Base-by-base conservation (phyloP, 352 stramenopile species). In the Phytophthora lateralis region DNA sequence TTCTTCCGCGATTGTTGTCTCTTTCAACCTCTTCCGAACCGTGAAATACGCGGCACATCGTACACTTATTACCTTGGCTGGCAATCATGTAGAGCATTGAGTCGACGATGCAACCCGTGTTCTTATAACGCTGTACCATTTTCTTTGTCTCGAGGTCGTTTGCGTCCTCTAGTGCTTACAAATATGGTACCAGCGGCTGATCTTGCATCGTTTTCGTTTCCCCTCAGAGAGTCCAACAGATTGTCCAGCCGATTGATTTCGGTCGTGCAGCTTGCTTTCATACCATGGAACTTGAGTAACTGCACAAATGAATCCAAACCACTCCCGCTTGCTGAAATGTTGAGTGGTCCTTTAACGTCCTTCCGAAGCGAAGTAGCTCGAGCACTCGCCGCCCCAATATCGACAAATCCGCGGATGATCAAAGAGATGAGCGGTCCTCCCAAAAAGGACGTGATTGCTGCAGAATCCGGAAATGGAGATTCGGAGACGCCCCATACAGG, bases 201-300 rank as follows among this genome's bases (percentile, higher is more conserved):
- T 1, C 0, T 29, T 29, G 0, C 26, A 29, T 8, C 6, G 26
- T 29, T 29, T 29, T 29, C 26, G 26, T 29, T 29, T 4, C 26
- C 4, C 26, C 6, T 29, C 26, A 6, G 26, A 29, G 26, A 29
- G 26, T 7, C 26, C 26, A 29, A 6, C 26, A 29, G 26, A 6
- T 29, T 29, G 26, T 24, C 43, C 11, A 61, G 54, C 2, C 32
- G 24, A 24, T 30, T 27, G 8, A 47, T 54, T 24, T 61, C 43
- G 26, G 26, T 29, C 26, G 26, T 29, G 4, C 26, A 29, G 26
- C 26, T 29, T n/a, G 43, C n/a, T 32, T 48, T 61, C 12, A 15
- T 61, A 61, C 18, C 12, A 41, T 48, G 37, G 30, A 58, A 49
- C 26, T 58, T 58, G 11, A 42, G 12, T 15, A 58, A 41, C 6